phyloP scores from a whole-genome alignment of 148 eudicot genomes.

The Dianthus caryophyllus region DNA sequence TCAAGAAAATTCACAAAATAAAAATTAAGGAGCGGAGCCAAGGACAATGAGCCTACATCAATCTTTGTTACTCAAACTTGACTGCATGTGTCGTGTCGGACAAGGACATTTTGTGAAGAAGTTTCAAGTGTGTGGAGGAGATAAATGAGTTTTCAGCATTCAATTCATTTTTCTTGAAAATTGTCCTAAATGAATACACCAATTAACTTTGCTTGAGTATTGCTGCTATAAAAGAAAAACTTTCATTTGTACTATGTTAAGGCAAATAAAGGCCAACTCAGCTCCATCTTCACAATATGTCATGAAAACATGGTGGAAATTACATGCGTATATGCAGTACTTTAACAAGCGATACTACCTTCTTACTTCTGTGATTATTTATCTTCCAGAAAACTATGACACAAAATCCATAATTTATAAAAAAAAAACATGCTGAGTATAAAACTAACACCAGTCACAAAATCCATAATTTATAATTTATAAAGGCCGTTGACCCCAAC shows the following conservation, averaged over 20 bases:
- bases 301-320: neutral
- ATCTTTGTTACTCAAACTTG: too few relatives aligned
- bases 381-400: too few relatives aligned
- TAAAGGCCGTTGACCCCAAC: too few relatives aligned
- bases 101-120: too few relatives aligned
- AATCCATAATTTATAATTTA: too few relatives aligned
- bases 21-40: too few relatives aligned
- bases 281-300: neutral
- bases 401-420: too few relatives aligned
- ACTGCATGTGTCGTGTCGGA: too few relatives aligned
- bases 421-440: neutral
- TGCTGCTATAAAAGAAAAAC: neutral
- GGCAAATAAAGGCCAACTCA: neutral
- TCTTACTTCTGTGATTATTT: too few relatives aligned
- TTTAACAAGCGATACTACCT: neutral
- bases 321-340: neutral
- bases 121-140: neutral
- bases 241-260: neutral
- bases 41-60: neutral
- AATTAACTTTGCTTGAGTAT: neutral
- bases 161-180: neutral
- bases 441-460: neutral
- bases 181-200: slow-evolving; percentile 1
- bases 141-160: neutral
- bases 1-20: neutral